Evolutionary conservation across 306 rosid species (phyloP).

Genomic region (Senna tora): DNA sequence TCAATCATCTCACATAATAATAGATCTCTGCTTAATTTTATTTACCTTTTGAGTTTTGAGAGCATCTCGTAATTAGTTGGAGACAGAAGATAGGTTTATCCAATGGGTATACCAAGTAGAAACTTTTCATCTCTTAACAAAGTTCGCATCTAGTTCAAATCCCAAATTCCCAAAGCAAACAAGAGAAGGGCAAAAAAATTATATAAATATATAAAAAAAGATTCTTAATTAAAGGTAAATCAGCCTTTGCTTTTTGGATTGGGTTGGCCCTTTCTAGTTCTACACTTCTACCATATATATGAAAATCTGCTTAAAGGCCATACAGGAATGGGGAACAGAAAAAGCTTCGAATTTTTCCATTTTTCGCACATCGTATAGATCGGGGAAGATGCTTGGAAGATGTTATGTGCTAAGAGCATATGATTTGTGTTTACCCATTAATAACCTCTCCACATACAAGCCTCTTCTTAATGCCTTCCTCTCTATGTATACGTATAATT

Average conservation of each 20-base stretch:
- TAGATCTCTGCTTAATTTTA: no score
- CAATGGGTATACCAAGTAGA: slow-evolving; percentile 33
- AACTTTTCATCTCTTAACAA: slow-evolving; percentile 26
- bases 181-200: slow-evolving; percentile 7
- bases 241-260: slow-evolving; percentile 23
- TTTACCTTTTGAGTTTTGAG: neutral
- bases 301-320: neutral
- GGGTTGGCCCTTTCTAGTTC: slow-evolving; percentile 25
- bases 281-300: no score
- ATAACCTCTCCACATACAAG: slow-evolving; percentile 8
- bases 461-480: neutral
- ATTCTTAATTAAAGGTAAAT: slow-evolving; percentile 41
- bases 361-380: slow-evolving; percentile 16
- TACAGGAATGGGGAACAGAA: neutral
- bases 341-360: slow-evolving; percentile 10
- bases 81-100: slow-evolving; percentile 29
- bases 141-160: slow-evolving; percentile 47
- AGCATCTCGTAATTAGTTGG: slow-evolving; percentile 27
- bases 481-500: neutral
- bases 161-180: slow-evolving; percentile 35
- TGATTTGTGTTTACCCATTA: neutral
- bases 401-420: slow-evolving; percentile 33
- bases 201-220: slow-evolving; percentile 17
- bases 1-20: slow-evolving; percentile 30
- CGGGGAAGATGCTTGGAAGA: slow-evolving; percentile 37